phyloP scores from a whole-genome alignment of 805 yeast genomes.

The Debaryomyces tyrocola region DNA sequence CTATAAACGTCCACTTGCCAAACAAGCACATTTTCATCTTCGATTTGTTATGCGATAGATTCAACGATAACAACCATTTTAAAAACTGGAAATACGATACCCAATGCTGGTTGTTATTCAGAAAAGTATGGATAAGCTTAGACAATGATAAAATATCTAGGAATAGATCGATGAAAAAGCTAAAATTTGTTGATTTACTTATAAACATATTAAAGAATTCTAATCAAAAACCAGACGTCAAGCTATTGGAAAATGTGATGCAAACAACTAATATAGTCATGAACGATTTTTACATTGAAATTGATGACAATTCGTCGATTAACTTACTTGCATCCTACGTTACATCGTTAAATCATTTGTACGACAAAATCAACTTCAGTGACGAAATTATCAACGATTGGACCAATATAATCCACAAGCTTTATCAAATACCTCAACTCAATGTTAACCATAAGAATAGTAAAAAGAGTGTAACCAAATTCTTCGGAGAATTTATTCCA shows the following conservation, averaged over 20 bases:
- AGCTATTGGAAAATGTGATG: conserved; percentile 18
- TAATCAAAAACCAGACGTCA: not conserved
- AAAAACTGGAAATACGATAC: conserved; percentile 41
- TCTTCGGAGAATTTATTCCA: conserved; percentile 24
- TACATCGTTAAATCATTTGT: conserved; percentile 4
- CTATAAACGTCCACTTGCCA: conserved; percentile 49
- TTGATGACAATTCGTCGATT: conserved; percentile 31
- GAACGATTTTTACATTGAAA: conserved; percentile 25
- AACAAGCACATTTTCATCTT: conserved; percentile 53
- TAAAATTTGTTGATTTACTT: conserved; percentile 40
- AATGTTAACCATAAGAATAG: conserved; percentile 22
- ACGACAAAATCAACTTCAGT: conserved; percentile 20
- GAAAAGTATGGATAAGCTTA: conserved; percentile 35
- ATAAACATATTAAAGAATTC: conserved; percentile 6
- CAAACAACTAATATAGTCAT: conserved; percentile 18
- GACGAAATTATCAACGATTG: conserved; percentile 19
- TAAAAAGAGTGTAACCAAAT: conserved; percentile 30
- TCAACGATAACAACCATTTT: conserved; percentile 47
- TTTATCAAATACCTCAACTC: conserved; percentile 23
- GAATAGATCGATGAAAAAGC: conserved; percentile 39
- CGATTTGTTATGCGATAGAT: conserved; percentile 59
- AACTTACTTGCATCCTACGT: conserved; percentile 23
- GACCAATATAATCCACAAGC: conserved; percentile 21
- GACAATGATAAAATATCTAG: conserved; percentile 26
- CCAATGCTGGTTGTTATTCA: conserved; percentile 53